Evolutionary conservation across 306 rosid genomes (phyloP).

Genomic region (Fragaria iinumae): DNA sequence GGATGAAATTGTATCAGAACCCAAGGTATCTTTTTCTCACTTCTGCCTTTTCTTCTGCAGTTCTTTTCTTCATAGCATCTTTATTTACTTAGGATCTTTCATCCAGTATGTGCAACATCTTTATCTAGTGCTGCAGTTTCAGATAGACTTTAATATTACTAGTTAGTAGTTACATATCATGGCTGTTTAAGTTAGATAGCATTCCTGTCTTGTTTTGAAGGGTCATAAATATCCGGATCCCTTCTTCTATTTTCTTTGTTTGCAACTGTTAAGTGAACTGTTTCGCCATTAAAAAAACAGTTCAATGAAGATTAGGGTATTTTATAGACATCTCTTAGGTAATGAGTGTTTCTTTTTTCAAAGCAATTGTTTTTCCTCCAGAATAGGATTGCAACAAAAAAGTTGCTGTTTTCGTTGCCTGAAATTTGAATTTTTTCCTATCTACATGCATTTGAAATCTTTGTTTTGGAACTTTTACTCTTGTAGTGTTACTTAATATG

Average conservation of each 20-base stretch:
- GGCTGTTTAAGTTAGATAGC: not conserved
- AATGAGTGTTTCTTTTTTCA: not conserved
- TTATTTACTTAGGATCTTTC: constrained; percentile 4
- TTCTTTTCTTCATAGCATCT: not conserved
- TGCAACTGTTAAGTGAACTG: not conserved
- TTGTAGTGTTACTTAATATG: not conserved
- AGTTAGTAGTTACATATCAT: not conserved
- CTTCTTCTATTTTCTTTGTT: not conserved
- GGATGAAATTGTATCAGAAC: constrained; percentile 30
- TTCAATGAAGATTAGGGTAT: not conserved
- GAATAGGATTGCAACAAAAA: not conserved
- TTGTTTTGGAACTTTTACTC: not conserved
- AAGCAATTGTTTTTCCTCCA: not conserved
- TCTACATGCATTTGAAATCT: not conserved
- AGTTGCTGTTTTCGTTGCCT: not conserved
- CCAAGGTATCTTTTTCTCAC: constrained; percentile 43
- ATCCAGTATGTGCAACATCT: constrained; percentile 15
- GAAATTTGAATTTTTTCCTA: not conserved
- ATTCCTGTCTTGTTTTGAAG: constrained; percentile 4
- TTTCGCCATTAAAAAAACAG: not conserved
- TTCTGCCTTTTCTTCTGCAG: constrained; percentile 11
- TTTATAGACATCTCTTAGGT: not conserved
- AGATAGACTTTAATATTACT: not conserved
- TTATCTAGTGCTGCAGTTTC: not conserved
- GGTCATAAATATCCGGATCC: not conserved